Conservation (phyloP, 1,139 yeast species). For the Taiozyma sp. region DNA sequence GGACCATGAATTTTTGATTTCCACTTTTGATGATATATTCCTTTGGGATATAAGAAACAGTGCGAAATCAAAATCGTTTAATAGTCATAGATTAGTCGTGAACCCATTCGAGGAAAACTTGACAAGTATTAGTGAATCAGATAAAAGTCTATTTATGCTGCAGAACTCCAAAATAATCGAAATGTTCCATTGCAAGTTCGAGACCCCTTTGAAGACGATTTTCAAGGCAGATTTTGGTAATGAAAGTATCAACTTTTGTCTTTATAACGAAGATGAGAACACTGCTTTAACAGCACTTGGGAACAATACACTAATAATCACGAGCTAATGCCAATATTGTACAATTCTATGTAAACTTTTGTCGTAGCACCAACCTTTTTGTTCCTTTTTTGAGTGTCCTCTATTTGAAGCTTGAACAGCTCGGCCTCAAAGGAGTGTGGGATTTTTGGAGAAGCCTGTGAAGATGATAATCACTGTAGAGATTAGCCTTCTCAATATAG, state of each 20-base stretch:
- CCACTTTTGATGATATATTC: neutral
- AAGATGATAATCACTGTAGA: too few relatives aligned
- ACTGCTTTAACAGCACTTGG: neutral
- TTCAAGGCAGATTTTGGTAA: constrained; percentile 1
- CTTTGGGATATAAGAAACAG: neutral
- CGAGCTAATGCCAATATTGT: neutral
- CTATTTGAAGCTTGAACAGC: too few relatives aligned
- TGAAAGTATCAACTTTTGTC: neutral
- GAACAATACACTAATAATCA: neutral
- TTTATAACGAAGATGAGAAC: neutral
- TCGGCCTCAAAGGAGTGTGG: too few relatives aligned
- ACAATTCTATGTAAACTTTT: too few relatives aligned
- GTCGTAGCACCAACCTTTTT: too few relatives aligned
- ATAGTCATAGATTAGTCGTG: neutral
- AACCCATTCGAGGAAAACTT: neutral
- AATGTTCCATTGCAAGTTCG: neutral
- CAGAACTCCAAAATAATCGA: constrained; percentile 7
- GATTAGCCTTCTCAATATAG: too few relatives aligned
- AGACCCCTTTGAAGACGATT: constrained; percentile 3
- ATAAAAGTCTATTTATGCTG: neutral
- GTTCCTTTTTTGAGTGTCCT: too few relatives aligned
- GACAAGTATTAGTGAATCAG: neutral
- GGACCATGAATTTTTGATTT: constrained; percentile 2
- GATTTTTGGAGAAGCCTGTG: too few relatives aligned
- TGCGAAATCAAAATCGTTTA: neutral